Conservation (phyloP, 2,329 filamentous ascomycete species). For the Clarireedia monteithiana region DNA sequence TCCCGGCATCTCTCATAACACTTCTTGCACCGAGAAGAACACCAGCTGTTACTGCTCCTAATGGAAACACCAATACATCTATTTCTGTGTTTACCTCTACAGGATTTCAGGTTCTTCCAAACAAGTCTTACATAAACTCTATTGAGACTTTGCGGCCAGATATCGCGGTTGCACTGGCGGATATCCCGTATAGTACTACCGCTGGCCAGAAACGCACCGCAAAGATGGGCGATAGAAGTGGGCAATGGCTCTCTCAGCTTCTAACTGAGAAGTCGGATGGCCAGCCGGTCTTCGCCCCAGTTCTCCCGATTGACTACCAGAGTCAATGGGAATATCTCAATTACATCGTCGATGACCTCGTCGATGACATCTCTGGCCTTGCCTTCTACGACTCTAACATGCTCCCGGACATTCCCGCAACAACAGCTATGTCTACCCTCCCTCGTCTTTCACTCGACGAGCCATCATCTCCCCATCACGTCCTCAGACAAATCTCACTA, state of each 20-base stretch:
- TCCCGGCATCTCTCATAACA: constrained; percentile 57
- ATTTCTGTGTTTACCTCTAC: constrained; percentile 79
- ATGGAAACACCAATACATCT: constrained; percentile 61
- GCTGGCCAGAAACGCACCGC: constrained; percentile 65
- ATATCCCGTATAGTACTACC: constrained; percentile 51
- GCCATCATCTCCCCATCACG: constrained; percentile 62
- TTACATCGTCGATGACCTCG: constrained; percentile 57
- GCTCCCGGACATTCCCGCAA: constrained; percentile 57
- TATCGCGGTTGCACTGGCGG: constrained; percentile 70
- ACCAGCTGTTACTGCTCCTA: constrained; percentile 64
- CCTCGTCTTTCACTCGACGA: constrained; percentile 69
- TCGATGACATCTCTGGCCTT: constrained; percentile 54
- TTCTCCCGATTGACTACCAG: constrained; percentile 67
- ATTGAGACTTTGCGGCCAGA: constrained; percentile 65
- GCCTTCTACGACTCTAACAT: constrained; percentile 71
- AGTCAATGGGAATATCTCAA: constrained; percentile 76
- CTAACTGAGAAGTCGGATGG: constrained; percentile 35
- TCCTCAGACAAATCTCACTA: constrained; percentile 66
- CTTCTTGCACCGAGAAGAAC: constrained; percentile 72
- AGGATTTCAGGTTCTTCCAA: constrained; percentile 67
- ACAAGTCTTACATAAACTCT: constrained; percentile 60
- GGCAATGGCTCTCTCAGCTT: constrained; percentile 70
- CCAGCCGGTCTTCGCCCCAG: constrained; percentile 49
- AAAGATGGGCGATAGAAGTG: constrained; percentile 81
- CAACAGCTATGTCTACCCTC: constrained; percentile 46